Evolutionary conservation across 1,284 basidiomycete species (phyloP).

Genomic region (Ustilago tritici): DNA sequence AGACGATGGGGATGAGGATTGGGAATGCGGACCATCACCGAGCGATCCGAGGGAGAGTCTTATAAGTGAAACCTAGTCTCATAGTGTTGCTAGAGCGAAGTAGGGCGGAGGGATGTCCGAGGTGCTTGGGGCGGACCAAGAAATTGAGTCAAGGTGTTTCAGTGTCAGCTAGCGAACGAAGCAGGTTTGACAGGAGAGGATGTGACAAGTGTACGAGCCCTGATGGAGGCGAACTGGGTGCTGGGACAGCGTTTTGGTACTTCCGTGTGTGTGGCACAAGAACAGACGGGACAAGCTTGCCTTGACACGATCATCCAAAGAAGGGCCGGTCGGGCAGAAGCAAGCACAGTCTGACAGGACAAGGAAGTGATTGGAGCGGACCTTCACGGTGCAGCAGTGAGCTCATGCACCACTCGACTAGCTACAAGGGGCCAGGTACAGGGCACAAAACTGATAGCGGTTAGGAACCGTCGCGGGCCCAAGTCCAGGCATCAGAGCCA

Average conservation of each 20-base stretch:
- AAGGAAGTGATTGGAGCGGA: conserved; percentile 21
- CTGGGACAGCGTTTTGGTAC: conserved; percentile 4
- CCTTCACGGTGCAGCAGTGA: conserved; percentile 4
- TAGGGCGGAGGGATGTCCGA: conserved; percentile 37
- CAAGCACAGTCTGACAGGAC: conserved; percentile 38
- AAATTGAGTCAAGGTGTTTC: conserved; percentile 31
- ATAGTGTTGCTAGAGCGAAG: conserved; percentile 38
- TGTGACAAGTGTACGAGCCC: neutral
- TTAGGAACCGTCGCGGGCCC: conserved; percentile 8
- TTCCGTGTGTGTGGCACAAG: conserved; percentile 6
- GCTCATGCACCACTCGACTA: conserved; percentile 18
- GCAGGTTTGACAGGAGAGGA: conserved; percentile 19
- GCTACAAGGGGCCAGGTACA: conserved; percentile 5
- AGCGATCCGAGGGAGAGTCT: conserved; percentile 48
- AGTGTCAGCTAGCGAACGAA: conserved; percentile 26
- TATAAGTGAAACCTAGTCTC: conserved; percentile 36
- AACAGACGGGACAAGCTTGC: neutral
- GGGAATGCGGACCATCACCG: conserved; percentile 44
- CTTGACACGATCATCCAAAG: conserved; percentile 20
- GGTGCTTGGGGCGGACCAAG: conserved; percentile 44
- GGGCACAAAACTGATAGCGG: neutral
- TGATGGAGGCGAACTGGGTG: neutral
- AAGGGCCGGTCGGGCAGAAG: conserved; percentile 10
- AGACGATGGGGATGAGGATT: conserved; percentile 28
- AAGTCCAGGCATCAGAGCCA: conserved; percentile 14